Evolutionary conservation across 2,329 filamentous ascomycete species (phyloP).

Genomic region (Blumeria graminis): DNA sequence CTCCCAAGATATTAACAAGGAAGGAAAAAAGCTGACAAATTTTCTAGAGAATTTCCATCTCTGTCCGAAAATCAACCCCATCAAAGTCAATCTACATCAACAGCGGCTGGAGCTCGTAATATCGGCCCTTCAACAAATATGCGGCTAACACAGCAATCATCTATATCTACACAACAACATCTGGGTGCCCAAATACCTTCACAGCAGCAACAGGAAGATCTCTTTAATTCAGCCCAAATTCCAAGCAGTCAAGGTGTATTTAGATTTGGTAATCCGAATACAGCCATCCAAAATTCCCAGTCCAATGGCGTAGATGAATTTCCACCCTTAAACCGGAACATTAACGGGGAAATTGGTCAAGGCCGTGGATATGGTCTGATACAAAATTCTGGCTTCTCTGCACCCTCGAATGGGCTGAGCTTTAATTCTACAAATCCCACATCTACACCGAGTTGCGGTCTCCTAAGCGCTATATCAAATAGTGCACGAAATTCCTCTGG

Average conservation of each 20-base stretch:
- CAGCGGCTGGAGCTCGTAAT: constrained; percentile 11
- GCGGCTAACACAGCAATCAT: constrained; percentile 13
- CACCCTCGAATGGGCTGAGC: constrained; percentile 20
- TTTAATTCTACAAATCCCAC: constrained; percentile 15
- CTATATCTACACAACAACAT: constrained; percentile 11
- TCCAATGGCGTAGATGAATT: constrained; percentile 31
- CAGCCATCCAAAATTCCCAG: constrained; percentile 16
- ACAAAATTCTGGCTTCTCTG: constrained; percentile 30
- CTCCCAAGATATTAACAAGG: too few relatives aligned
- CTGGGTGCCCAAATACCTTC: constrained; percentile 12
- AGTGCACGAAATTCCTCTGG: constrained; percentile 26
- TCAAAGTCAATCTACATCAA: constrained; percentile 15
- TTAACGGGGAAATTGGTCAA: constrained; percentile 31
- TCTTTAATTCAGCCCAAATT: constrained; percentile 15
- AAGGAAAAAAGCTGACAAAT: too few relatives aligned
- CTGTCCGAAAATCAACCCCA: constrained; percentile 32
- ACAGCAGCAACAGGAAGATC: constrained; percentile 16
- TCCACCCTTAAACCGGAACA: constrained; percentile 32
- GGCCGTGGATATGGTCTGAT: constrained; percentile 28
- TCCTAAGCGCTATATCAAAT: constrained; percentile 38
- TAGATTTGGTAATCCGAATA: constrained; percentile 15
- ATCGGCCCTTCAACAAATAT: constrained; percentile 12
- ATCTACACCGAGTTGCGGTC: constrained; percentile 30
- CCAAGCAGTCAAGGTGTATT: constrained; percentile 13
- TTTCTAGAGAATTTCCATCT: constrained; percentile 36